Evolutionary conservation across 208 protist genomes (phyloP).

Genomic region (Acanthamoeba divionensis): DNA sequence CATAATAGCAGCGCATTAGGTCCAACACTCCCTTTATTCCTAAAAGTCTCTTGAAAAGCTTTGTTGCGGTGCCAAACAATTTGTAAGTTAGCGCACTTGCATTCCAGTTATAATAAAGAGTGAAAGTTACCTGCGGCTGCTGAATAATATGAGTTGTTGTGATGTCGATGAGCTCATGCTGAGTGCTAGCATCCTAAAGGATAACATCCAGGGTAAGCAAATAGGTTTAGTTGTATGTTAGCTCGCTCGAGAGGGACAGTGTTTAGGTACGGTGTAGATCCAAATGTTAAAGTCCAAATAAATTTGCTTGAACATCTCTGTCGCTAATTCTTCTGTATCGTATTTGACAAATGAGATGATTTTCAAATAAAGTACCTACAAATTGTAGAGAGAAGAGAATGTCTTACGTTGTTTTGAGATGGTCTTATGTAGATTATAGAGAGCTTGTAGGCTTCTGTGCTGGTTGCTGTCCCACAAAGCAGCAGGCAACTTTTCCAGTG

Average conservation of each 20-base stretch:
- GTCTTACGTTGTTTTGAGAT: not conserved
- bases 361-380: too few relatives aligned
- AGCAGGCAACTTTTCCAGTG: not conserved
- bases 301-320: constrained; percentile 46
- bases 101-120: too few relatives aligned
- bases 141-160: constrained; percentile 3
- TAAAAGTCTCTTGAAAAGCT: constrained; percentile 11
- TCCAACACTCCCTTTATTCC: constrained; percentile 13
- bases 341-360: too few relatives aligned
- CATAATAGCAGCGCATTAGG: constrained; percentile 13
- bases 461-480: not conserved
- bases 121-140: not conserved
- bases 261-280: constrained; percentile 51
- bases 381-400: too few relatives aligned
- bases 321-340: not conserved
- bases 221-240: too few relatives aligned
- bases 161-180: constrained; percentile 18
- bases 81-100: too few relatives aligned
- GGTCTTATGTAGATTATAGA: not conserved
- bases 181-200: not conserved
- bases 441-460: not conserved
- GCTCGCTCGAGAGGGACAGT: too few relatives aligned
- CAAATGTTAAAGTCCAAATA: constrained; percentile 43
- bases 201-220: too few relatives aligned
- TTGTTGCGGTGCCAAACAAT: too few relatives aligned